Percentiles rank a stretch among this genome's conserved stretches.
phyloP scores from a whole-genome alignment of 1,284 basidiomycete species.

The Ganoderma sinense region DNA sequence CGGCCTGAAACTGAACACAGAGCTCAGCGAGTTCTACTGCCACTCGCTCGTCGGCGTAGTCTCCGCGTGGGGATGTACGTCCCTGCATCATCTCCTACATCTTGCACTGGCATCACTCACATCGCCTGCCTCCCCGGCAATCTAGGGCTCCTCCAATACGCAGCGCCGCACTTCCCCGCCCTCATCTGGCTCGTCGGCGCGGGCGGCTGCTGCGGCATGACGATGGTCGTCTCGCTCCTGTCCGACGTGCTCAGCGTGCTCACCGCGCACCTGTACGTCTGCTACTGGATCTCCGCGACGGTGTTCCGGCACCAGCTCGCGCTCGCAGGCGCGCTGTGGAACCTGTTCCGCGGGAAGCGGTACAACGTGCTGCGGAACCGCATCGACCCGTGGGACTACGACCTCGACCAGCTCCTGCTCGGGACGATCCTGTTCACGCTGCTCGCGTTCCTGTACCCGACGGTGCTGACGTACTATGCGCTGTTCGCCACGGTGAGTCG shows the following conservation, averaged over 20 bases:
- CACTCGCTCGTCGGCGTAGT: constrained; percentile 72
- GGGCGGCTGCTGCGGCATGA: constrained; percentile 70
- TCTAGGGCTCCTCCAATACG: constrained; percentile 46
- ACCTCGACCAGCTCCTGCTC: constrained; percentile 92
- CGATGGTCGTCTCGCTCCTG: constrained; percentile 71
- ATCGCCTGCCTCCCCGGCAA: not conserved
- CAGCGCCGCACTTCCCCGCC: constrained; percentile 52
- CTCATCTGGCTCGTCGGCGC: constrained; percentile 61
- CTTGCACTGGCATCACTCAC: not conserved
- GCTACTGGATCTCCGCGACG: constrained; percentile 71
- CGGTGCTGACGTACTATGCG: constrained; percentile 86
- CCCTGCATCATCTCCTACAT: not conserved
- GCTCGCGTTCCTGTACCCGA: constrained; percentile 90
- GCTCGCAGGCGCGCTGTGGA: constrained; percentile 81
- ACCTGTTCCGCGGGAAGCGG: constrained; percentile 94
- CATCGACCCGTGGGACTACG: constrained; percentile 90
- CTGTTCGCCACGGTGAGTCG: constrained; percentile 78
- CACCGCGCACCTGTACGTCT: constrained; percentile 79
- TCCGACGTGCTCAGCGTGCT: constrained; percentile 73
- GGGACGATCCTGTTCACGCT: constrained; percentile 96
- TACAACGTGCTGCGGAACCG: constrained; percentile 86
- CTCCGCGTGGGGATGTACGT: constrained; percentile 73
- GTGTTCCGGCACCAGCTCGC: constrained; percentile 73
- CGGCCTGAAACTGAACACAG: constrained; percentile 95
- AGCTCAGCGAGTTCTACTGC: constrained; percentile 86